Base-by-base conservation (phyloP, 2,329 filamentous ascomycete species). In the Xylariaceae sp. region DNA sequence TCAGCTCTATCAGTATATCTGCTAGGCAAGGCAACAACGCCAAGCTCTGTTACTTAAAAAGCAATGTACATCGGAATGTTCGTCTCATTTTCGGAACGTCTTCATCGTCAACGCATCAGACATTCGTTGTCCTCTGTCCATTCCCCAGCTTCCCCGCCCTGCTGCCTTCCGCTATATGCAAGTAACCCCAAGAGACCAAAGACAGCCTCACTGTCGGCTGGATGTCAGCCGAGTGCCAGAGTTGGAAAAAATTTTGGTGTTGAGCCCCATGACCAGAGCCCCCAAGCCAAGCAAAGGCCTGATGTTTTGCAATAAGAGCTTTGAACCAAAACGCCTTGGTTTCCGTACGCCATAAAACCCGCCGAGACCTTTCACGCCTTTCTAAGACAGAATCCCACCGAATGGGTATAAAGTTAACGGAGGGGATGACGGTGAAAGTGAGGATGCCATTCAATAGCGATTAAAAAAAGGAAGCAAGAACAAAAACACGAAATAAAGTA, bases 351-450 rank as follows among this genome's bases (percentile, higher is more conserved):
- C 52, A n/a, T 51, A 13, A 45, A 36, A 51, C 47, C 42, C 41
- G 43, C 26, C 51, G 12, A 4, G 42, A 52, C 13, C 45, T 40
- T 49, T 26, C 47, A 53, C 29, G 50, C 47, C 40, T 19, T 53
- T 59, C 57, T 58, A 57, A 52, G 48, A 49, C 53, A 56, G 55
- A 57, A 44, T 58, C 55, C 55, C 55, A 58, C 55, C 58, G 45
- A 52, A 56, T 58, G 58, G 58, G 58, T 60, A 60, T 60, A 58
- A 50, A 52, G 42, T 43, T 34, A 41, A 46, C 50, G 36, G 47
- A 59, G 48, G 39, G 34, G 48, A 58, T 55, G 45, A 54, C 29
- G 18, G 19, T 41, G 49, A 58, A 53, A 40, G 50, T 34, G 15
- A 54, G 40, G 13, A 49, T 49, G 44, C 47, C 19, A 51, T 52